Conservation (phyloP, 495 filamentous ascomycete genomes). For the Podospora sp. region DNA sequence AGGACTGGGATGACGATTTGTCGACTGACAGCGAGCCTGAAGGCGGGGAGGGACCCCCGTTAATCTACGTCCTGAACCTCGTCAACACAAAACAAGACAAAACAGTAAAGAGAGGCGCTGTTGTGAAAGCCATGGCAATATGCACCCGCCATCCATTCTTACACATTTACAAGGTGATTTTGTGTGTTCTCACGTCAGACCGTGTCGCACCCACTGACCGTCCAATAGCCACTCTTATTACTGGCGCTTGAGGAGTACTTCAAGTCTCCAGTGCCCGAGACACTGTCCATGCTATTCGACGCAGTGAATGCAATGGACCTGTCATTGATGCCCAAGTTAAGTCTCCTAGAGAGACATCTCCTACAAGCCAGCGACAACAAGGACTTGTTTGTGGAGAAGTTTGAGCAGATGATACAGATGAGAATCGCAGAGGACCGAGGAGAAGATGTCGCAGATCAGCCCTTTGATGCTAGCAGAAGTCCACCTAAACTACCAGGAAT, state of each 20-base stretch:
- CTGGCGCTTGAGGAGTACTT: constrained; percentile 98
- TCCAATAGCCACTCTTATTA: constrained; percentile 76
- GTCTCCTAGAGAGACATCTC: constrained; percentile 79
- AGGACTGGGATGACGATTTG: constrained; percentile 60
- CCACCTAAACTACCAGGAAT: constrained; percentile 52
- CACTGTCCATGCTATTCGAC: constrained; percentile 84
- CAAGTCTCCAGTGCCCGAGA: constrained; percentile 85
- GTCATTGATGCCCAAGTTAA: constrained; percentile 87
- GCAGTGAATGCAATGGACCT: constrained; percentile 97
- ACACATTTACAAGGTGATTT: constrained; percentile 89
- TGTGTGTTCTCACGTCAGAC: neutral
- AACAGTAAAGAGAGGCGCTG: constrained; percentile 85
- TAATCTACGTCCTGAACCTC: constrained; percentile 96
- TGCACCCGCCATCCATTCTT: constrained; percentile 98
- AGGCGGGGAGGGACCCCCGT: constrained; percentile 75
- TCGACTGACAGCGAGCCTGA: constrained; percentile 62
- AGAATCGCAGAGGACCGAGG: constrained; percentile 56
- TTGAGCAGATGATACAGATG: constrained; percentile 85
- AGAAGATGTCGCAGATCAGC: constrained; percentile 42
- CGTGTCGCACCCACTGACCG: constrained; percentile 32
- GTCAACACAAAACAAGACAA: constrained; percentile 98
- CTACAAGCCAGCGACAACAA: constrained; percentile 89
- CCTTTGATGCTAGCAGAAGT: constrained; percentile 50
- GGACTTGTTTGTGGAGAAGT: constrained; percentile 97
- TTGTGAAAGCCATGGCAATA: constrained; percentile 99